A percentile compares a stretch with the other conserved stretches of the same genome.
Evolutionary conservation across 192 early-diverging fungal genomes (phyloP).

Genomic region (Podila epicladia): DNA sequence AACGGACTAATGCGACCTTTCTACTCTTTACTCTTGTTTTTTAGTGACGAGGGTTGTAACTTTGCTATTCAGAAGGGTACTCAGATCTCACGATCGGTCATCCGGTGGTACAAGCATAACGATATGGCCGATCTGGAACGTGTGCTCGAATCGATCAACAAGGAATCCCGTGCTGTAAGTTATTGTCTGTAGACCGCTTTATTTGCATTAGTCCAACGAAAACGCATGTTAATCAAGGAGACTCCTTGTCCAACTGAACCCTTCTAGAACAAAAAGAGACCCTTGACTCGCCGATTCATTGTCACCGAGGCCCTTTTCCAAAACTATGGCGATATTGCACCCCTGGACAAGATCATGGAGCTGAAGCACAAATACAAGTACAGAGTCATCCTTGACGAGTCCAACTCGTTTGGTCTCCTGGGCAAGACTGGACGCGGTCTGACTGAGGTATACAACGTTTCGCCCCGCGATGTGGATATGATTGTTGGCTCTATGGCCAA

Average conservation of each 20-base stretch:
- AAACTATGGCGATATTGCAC: constrained; percentile 89
- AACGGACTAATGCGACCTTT: background rate
- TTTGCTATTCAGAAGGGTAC: constrained; percentile 93
- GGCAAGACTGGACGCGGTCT: constrained; percentile 89
- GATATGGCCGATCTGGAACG: constrained; percentile 95
- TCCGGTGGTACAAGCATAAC: constrained; percentile 96
- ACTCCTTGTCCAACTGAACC: background rate
- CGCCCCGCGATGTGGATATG: constrained; percentile 86
- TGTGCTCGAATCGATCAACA: constrained; percentile 78
- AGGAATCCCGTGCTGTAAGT: constrained; percentile 66
- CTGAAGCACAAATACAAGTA: constrained; percentile 97
- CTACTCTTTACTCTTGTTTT: constrained; percentile 10
- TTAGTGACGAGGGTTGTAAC: constrained; percentile 87
- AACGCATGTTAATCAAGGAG: too few relatives aligned
- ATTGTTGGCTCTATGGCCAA: constrained; percentile 87
- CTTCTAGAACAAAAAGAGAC: constrained; percentile 71
- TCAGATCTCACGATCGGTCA: constrained; percentile 87
- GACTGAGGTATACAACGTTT: constrained; percentile 82
- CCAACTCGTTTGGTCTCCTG: constrained; percentile 87
- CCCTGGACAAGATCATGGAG: constrained; percentile 81
- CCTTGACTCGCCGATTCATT: constrained; percentile 92
- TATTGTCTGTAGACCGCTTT: background rate
- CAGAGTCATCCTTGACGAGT: constrained; percentile 94
- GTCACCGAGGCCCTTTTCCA: constrained; percentile 92
- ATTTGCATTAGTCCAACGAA: background rate